These are phyloP conservation scores for Arthromyces matolae DNA, from an alignment of 768 basidiomycete genomes.

Conservation along the genomic window DNA sequence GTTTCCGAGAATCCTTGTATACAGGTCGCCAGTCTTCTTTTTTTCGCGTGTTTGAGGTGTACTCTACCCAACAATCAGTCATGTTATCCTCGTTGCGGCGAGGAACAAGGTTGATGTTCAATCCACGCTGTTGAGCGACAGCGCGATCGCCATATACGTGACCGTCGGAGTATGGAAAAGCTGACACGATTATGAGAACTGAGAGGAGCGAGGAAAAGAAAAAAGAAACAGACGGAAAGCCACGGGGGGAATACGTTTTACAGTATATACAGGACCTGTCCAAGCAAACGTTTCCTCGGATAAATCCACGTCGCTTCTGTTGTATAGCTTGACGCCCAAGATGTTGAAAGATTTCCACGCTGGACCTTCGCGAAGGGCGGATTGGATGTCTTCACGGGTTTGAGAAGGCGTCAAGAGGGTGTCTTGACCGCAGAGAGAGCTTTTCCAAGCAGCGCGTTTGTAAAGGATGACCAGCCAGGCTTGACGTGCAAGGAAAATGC, in stretches of 20 bases:
- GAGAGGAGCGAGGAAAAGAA: no score
- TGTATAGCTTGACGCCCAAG: not conserved
- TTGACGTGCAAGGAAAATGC: not conserved
- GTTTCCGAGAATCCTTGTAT: no score
- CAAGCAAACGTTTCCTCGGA: not conserved
- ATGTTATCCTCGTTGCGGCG: no score
- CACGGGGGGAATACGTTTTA: not conserved
- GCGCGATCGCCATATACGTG: not conserved
- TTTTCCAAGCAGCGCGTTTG: not conserved
- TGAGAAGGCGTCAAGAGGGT: no score
- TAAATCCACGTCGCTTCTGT: not conserved
- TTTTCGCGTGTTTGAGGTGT: no score
- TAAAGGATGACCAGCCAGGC: not conserved
- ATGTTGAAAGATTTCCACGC: not conserved
- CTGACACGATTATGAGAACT: no score
- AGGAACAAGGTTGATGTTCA: no score
- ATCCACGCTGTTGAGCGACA: not conserved
- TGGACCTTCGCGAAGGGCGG: not conserved
- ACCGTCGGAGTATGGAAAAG: not conserved
- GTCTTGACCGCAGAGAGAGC: not conserved
- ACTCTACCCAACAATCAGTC: no score
- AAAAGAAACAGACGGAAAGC: no score
- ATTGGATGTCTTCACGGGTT: not conserved
- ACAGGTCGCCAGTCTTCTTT: no score
- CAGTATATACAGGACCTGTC: not conserved